Conservation (phyloP, 2,329 filamentous ascomycete species). For the Blastomyces percursus region DNA sequence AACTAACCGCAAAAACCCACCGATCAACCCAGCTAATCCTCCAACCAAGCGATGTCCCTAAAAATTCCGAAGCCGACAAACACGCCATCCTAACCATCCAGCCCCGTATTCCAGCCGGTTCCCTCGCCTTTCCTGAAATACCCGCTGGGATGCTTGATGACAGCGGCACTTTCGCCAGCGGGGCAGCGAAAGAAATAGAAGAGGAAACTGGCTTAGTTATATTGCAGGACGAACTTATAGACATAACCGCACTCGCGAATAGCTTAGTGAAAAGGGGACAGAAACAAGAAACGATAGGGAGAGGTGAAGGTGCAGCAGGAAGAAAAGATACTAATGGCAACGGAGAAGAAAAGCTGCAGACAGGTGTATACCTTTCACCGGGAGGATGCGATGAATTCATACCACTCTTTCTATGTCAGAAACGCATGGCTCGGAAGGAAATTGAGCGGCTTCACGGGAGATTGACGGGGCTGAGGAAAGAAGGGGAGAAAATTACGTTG, state of each 20-base stretch:
- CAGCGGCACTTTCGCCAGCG: slow-evolving; percentile 42
- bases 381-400: slow-evolving; percentile 51
- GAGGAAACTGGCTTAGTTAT: slow-evolving; percentile 48
- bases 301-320: not conserved
- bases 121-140: slow-evolving; percentile 45
- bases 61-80: slow-evolving; percentile 28
- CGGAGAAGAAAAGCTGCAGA: slow-evolving; percentile 35
- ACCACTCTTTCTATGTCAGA: slow-evolving; percentile 46
- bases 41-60: slow-evolving; percentile 40
- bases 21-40: slow-evolving; percentile 39
- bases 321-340: slow-evolving; percentile 11
- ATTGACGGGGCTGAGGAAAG: slow-evolving; percentile 43
- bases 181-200: slow-evolving; percentile 46
- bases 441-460: slow-evolving; percentile 43
- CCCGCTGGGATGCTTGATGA: slow-evolving; percentile 53
- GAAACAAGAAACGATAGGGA: slow-evolving; percentile 5
- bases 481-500: slow-evolving; percentile 50
- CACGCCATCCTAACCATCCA: slow-evolving; percentile 46
- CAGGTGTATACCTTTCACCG: slow-evolving; percentile 43
- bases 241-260: slow-evolving; percentile 44
- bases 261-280: slow-evolving; percentile 11
- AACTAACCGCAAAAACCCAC: not conserved
- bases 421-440: slow-evolving; percentile 38
- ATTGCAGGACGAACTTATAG: slow-evolving; percentile 39
- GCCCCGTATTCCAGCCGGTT: slow-evolving; percentile 46